Evolutionary conservation across 2,329 filamentous ascomycete genomes (phyloP), one percentile per base, ranked within the genome.

Genomic region (Achaetomium macrosporum): DNA sequence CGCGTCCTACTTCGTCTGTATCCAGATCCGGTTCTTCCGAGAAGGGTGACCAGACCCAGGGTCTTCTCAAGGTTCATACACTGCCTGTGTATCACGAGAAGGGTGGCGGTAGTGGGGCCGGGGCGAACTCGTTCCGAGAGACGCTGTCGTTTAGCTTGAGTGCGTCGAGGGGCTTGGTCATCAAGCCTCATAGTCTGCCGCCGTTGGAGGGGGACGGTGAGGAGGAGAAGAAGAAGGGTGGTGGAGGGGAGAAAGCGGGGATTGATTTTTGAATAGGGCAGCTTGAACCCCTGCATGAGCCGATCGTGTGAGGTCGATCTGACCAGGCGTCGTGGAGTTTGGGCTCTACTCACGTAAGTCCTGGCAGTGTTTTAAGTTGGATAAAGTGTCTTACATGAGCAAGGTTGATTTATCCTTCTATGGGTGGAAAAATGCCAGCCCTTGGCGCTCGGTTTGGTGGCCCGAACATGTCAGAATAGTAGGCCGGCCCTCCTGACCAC

Each of bases 61-160:
- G 93, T 1, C 81, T 97, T 69, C 72, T 97, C 16, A 87, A 84
- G 57, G 81, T 95, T 0, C 89, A 95, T 67, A 85, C 85, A 50
- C 70, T 97, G 35, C 92, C 93, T 0, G 76, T 96, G 0, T 85
- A 89, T 59, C 88, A 95, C 55, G 92, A 97, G 66, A 89, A 88
- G 60, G 92, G 93, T 1, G 90, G 90, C 1, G 90, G 90, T 2
- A 90, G 89, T 13, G 85, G 83, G 10, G 78, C 81, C 2, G 82
- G 83, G 54, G 76, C 80, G 37, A 81, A 81, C 53, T 83, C 83
- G 57, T 78, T 85, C 50, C 84, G 88, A 20, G 88, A 95, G 64
- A 90, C 96, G 69, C 79, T 96, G 69, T 90, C 90, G 5, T 99
- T 99, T 68, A 91, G 84, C 56, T 72, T 99, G 47, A 96, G 90